Conservation (phyloP, 169 alveolate species). For the Cryptosporidium viatorum region DNA sequence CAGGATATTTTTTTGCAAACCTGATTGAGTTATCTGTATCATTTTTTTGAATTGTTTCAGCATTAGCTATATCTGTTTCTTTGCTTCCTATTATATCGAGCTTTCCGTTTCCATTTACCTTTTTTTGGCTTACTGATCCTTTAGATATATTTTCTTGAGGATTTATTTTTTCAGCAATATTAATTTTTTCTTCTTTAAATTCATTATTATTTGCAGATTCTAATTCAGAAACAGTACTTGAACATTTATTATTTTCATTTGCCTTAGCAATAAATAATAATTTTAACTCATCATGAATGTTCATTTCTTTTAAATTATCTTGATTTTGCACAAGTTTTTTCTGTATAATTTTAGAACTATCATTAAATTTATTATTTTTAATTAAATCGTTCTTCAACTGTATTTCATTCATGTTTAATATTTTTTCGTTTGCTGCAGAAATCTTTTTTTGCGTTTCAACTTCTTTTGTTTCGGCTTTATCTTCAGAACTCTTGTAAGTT, state of each 20-base stretch:
- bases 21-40: background rate
- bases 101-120: background rate
- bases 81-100: background rate
- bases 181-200: background rate
- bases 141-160: background rate
- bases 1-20: background rate
- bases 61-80: background rate
- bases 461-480: background rate
- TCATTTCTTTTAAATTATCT: background rate
- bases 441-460: background rate
- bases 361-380: background rate
- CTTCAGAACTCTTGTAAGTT: background rate
- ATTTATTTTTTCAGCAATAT: background rate
- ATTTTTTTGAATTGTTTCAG: background rate
- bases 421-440: background rate
- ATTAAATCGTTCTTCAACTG: background rate
- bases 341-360: background rate
- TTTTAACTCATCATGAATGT: background rate
- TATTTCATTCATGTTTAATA: background rate
- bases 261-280: background rate
- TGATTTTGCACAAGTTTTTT: background rate
- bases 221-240: background rate
- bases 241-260: background rate
- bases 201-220: background rate
- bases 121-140: background rate